These are phyloP conservation scores for Diaporthe vaccinii DNA, from an alignment of 2,329 filamentous ascomycete genomes.

Conservation along the genomic window DNA sequence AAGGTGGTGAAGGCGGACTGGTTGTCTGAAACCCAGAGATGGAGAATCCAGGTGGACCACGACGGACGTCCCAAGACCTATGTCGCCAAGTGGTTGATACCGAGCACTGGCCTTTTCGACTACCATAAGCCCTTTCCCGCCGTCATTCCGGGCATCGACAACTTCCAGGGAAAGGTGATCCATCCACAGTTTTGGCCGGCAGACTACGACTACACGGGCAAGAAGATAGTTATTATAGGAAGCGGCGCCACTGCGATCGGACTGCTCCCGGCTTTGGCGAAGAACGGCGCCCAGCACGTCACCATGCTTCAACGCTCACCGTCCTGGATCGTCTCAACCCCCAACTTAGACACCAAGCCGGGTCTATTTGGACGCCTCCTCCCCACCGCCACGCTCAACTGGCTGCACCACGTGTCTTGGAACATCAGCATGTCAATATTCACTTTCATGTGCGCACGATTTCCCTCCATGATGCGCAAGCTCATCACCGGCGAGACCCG, in stretches of 20 bases:
- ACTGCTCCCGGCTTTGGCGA: constrained; percentile 71
- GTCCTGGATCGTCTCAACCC: constrained; percentile 68
- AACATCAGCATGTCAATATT: constrained; percentile 57
- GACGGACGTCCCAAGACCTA: constrained; percentile 7
- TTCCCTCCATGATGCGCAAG: constrained; percentile 56
- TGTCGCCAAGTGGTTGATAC: constrained; percentile 58
- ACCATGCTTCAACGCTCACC: constrained; percentile 80
- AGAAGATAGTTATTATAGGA: constrained; percentile 77
- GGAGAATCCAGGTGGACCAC: constrained; percentile 60
- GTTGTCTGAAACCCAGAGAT: constrained; percentile 65
- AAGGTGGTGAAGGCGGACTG: constrained; percentile 65
- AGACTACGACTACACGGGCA: constrained; percentile 74
- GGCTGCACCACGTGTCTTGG: constrained; percentile 62
- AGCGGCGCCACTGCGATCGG: constrained; percentile 79
- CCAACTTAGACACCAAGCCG: constrained; percentile 52
- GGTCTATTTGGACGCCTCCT: constrained; percentile 47
- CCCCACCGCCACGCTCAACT: constrained; percentile 57
- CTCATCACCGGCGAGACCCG: constrained; percentile 53
- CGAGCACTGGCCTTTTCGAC: constrained; percentile 75
- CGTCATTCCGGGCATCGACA: constrained; percentile 58
- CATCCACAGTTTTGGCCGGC: constrained; percentile 84
- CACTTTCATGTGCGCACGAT: constrained; percentile 62
- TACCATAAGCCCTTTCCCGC: constrained; percentile 71
- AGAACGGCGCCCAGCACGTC: constrained; percentile 66
- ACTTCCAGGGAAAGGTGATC: constrained; percentile 59